These are phyloP conservation scores for Fusarium hainanense DNA, from an alignment of 2,329 filamentous ascomycete species.

Conservation along the genomic window DNA sequence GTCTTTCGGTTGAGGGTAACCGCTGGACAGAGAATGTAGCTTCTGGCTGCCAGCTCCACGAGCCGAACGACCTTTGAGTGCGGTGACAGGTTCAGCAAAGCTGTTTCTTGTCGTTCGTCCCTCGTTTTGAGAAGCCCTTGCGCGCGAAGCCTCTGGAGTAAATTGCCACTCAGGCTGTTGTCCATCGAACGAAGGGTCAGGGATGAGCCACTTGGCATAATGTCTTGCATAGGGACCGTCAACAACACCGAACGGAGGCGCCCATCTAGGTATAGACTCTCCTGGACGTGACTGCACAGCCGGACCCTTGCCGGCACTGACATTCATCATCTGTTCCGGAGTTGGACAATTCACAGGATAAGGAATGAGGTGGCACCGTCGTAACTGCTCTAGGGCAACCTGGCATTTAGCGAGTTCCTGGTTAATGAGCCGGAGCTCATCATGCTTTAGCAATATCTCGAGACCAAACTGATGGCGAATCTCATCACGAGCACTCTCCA, in stretches of 20 bases:
- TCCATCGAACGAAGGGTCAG: conserved; percentile 87
- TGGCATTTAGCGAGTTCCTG: conserved; percentile 97
- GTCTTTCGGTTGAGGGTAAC: conserved; percentile 79
- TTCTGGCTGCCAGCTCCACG: conserved; percentile 68
- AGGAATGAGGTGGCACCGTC: conserved; percentile 90
- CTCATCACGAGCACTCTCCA: conserved; percentile 72
- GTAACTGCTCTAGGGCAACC: conserved; percentile 89
- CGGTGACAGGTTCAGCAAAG: conserved; percentile 57
- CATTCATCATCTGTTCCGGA: conserved; percentile 73
- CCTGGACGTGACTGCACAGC: conserved; percentile 71
- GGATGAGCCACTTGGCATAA: conserved; percentile 95
- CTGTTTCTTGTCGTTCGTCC: conserved; percentile 84
- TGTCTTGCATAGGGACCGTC: conserved; percentile 95
- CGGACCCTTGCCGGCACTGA: conserved; percentile 79
- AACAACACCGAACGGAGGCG: conserved; percentile 88
- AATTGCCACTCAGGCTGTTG: conserved; percentile 60
- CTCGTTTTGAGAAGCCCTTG: conserved; percentile 65
- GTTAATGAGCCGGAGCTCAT: conserved; percentile 92
- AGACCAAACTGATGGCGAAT: conserved; percentile 90
- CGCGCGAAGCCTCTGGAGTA: conserved; percentile 55
- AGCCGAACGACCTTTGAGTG: conserved; percentile 62
- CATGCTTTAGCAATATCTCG: conserved; percentile 93
- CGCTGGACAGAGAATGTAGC: conserved; percentile 75
- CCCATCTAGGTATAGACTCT: conserved; percentile 77
- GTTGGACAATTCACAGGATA: conserved; percentile 79